These are phyloP conservation scores for Pleurotus tuber-regium DNA, from an alignment of 768 basidiomycete species.

Conservation along the genomic window DNA sequence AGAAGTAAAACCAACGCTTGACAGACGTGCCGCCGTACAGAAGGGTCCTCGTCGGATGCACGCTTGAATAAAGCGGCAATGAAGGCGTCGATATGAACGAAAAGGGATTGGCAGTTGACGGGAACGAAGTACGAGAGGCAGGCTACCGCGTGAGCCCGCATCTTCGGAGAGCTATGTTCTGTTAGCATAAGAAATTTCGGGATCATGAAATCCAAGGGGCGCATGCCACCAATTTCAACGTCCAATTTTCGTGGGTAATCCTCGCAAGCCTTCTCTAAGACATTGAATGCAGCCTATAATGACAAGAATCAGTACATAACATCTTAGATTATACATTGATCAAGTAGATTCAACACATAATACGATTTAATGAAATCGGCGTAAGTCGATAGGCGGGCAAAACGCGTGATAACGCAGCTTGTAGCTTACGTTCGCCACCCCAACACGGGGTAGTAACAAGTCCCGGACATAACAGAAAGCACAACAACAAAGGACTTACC, in stretches of 20 bases:
- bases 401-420: conserved; percentile 5
- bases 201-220: conserved; percentile 94
- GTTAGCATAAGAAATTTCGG: conserved; percentile 91
- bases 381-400: neutral
- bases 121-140: conserved; percentile 93
- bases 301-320: conserved; percentile 16
- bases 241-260: conserved; percentile 96
- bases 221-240: conserved; percentile 88
- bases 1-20: conserved; percentile 92
- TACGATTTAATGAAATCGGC: neutral
- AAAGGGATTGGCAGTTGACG: conserved; percentile 82
- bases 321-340: conserved; percentile 12
- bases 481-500: conserved; percentile 48
- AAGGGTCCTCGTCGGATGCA: conserved; percentile 91
- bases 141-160: conserved; percentile 92
- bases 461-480: neutral
- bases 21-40: conserved; percentile 93
- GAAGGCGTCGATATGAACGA: conserved; percentile 89
- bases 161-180: conserved; percentile 82
- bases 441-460: neutral
- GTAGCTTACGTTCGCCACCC: conserved; percentile 3
- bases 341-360: conserved; percentile 9
- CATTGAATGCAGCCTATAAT: conserved; percentile 82
- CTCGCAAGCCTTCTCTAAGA: conserved; percentile 93
- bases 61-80: conserved; percentile 93